Evolutionary conservation across 2,329 filamentous ascomycete genomes (phyloP), one percentile per base, ranked within the genome.

Genomic region (Colletotrichum endophyticum): DNA sequence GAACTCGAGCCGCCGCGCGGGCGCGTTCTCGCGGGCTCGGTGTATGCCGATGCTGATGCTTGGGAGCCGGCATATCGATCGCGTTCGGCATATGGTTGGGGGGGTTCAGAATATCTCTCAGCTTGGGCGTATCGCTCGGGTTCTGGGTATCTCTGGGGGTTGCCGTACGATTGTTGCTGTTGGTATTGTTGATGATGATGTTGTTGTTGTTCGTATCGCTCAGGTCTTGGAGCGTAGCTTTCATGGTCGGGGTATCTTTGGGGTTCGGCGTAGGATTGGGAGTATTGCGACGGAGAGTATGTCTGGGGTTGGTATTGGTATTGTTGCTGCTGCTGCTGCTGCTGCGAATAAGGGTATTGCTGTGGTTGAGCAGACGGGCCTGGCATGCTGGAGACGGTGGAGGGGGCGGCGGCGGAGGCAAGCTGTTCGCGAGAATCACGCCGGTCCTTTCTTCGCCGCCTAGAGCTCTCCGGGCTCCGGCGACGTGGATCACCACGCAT

Each of bases 391-490:
- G 73, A 68, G 16, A 73, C 12, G n/a, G 34, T 66, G 70, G 64
- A 75, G 62, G 44, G 19, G 44, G 44, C 12, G 44, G 11, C n/a
- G 44, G 44, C 44, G 44, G 59, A 70, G 44, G 63, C 63, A 25
- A 66, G 72, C 64, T 78, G 72, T 19, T 78, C 77, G 44, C 72
- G 73, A 67, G 73, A 76, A 70, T 71, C 67, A 39, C 76, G 76
- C 44, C 76, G 76, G 49, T 78, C 73, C 56, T 68, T 73, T 73
- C 81, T 82, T 86, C 89, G 88, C 82, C 89, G 88, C 82, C 88
- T 86, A 82, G 87, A 87, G 86, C 87, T 87, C 80, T 91, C 90
- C 73, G 88, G 89, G 85, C 89, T 91, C 86, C 89, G 88, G 81
- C 88, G 88, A 83, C 89, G 89, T 84, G 87, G 85, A 81, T 88